Conservation (phyloP, 352 stramenopile species). For the Phytophthora fragariaefolia region DNA sequence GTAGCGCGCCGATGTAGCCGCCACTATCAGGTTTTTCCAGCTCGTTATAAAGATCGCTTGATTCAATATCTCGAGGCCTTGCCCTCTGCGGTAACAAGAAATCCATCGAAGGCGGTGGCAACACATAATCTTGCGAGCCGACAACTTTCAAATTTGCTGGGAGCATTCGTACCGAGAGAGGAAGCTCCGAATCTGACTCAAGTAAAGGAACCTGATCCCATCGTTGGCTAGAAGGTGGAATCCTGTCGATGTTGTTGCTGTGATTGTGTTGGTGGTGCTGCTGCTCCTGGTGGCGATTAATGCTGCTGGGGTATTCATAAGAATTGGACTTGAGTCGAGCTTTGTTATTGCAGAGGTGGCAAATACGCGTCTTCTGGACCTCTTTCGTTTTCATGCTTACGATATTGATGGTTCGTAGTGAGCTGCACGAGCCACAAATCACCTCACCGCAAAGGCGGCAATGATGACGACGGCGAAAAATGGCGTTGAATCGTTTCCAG, state of each 20-base stretch:
- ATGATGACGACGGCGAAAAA: conserved; percentile 67
- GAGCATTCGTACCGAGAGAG: conserved; percentile 17
- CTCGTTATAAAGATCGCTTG: conserved; percentile 24
- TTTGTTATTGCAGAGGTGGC: conserved; percentile 70
- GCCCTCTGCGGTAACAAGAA: conserved; percentile 15
- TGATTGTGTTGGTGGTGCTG: conserved; percentile 5
- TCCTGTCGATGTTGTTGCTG: conserved; percentile 14
- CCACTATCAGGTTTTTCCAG: conserved; percentile 29
- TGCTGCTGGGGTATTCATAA: conserved; percentile 35
- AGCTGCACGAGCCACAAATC: conserved; percentile 61
- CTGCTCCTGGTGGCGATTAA: conserved; percentile 6
- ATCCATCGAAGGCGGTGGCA: conserved; percentile 20
- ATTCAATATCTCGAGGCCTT: conserved; percentile 20
- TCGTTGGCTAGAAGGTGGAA: conserved; percentile 28
- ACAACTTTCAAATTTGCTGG: conserved; percentile 24
- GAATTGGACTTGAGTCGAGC: conserved; percentile 43
- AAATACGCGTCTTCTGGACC: conserved; percentile 67
- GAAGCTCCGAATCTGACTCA: conserved; percentile 17
- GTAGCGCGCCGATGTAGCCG: conserved; percentile 37
- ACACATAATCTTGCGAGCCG: conserved; percentile 11
- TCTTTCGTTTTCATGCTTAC: conserved; percentile 41
- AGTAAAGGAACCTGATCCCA: conserved; percentile 29
- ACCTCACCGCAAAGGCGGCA: conserved; percentile 74
- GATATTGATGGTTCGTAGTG: conserved; percentile 49
- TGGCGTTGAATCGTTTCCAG: conserved; percentile 67